Evolutionary conservation across 192 early-diverging fungal genomes (phyloP).

Genomic region (Helicostylum pulchrum): DNA sequence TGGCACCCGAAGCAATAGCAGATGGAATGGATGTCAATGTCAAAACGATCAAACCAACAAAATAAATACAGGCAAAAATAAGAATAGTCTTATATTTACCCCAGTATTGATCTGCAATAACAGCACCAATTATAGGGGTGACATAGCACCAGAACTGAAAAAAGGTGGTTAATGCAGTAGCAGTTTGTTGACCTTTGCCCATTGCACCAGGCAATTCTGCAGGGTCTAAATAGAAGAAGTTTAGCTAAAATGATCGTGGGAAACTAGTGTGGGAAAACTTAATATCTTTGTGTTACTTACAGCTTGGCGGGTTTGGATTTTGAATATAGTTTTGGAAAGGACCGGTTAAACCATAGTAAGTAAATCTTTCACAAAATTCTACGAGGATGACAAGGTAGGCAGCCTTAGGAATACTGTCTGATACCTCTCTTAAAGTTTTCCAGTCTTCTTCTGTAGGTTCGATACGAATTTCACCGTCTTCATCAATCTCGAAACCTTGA

Average conservation of each 20-base stretch:
- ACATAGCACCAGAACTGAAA: constrained; percentile 55
- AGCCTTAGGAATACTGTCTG: constrained; percentile 56
- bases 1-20: constrained; percentile 48
- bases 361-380: constrained; percentile 65
- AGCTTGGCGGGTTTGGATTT: constrained; percentile 35
- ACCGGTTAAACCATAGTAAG: constrained; percentile 58
- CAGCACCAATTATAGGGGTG: constrained; percentile 21
- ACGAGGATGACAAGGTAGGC: constrained; percentile 53
- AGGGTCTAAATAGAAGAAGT: constrained; percentile 22
- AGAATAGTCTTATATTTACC: constrained; percentile 74
- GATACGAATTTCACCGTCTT: constrained; percentile 33
- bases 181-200: constrained; percentile 42
- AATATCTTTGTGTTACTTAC: constrained; percentile 25
- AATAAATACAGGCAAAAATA: constrained; percentile 58
- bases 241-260: background rate
- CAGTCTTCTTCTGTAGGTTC: constrained; percentile 57
- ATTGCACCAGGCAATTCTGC: constrained; percentile 47
- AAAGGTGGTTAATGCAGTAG: constrained; percentile 48
- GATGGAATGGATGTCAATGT: constrained; percentile 55
- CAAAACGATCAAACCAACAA: constrained; percentile 58
- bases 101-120: constrained; percentile 53
- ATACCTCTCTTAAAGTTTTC: constrained; percentile 49
- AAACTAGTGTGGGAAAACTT: background rate
- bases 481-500: background rate
- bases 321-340: constrained; percentile 60